Evolutionary conservation across 1,284 basidiomycete genomes (phyloP).

Genomic region (Ustilago esculenta): DNA sequence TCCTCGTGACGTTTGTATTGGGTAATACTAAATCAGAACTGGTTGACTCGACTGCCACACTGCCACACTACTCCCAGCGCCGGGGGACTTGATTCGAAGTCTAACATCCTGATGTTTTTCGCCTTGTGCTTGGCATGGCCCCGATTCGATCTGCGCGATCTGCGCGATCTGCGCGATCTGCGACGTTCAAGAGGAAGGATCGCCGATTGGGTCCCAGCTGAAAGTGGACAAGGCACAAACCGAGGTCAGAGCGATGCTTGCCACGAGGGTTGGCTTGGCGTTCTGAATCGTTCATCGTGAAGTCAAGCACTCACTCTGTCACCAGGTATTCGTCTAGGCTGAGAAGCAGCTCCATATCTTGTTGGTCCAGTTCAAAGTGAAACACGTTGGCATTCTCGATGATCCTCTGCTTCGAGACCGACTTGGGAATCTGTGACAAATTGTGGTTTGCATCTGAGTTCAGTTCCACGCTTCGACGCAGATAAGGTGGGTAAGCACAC

Average conservation of each 20-base stretch:
- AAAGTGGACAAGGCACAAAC: neutral
- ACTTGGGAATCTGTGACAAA: conserved; percentile 77
- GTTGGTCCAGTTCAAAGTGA: conserved; percentile 74
- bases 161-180: no score
- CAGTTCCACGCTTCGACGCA: no score
- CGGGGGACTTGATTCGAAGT: no score
- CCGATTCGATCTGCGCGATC: no score
- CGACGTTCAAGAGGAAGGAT: conserved; percentile 9
- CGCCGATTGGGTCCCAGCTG: conserved; percentile 36
- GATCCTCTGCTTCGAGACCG: conserved; percentile 76
- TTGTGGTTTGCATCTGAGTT: no score
- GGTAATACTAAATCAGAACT: neutral
- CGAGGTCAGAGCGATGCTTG: neutral
- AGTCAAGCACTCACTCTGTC: conserved; percentile 21
- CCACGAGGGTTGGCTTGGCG: no score
- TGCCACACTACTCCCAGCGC: no score
- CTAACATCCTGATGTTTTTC: neutral
- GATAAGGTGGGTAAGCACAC: no score
- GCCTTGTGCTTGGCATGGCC: no score
- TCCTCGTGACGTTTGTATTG: conserved; percentile 9
- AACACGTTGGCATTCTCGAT: conserved; percentile 75
- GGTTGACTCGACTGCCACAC: conserved; percentile 2
- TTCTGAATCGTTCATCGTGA: no score
- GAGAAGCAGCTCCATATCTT: conserved; percentile 72
- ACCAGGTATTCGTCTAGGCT: conserved; percentile 27